Conservation (phyloP, 768 basidiomycete species). For the Coprinopsis cinerea region DNA sequence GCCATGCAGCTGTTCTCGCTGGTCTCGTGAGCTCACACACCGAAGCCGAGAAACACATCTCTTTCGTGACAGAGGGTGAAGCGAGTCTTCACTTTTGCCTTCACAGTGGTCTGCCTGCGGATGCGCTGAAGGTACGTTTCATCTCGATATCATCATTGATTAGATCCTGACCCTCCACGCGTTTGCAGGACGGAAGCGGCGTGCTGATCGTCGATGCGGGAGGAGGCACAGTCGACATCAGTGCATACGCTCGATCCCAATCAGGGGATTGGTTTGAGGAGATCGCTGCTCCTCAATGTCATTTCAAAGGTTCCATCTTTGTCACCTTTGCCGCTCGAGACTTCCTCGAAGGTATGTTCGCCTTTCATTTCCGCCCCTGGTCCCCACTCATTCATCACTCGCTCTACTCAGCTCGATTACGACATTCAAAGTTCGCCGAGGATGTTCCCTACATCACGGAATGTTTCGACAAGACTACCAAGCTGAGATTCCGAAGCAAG, state of each 20-base stretch:
- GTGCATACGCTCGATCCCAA: constrained; percentile 37
- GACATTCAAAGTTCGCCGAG: constrained; percentile 12
- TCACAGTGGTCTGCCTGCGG: constrained; percentile 10
- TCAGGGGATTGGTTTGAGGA: constrained; percentile 29
- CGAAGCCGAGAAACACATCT: constrained; percentile 31
- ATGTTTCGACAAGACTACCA: constrained; percentile 20
- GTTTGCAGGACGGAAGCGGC: constrained; percentile 33
- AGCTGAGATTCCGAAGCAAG: constrained; percentile 16
- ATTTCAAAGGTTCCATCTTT: constrained; percentile 40
- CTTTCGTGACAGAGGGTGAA: constrained; percentile 50
- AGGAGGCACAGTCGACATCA: constrained; percentile 56
- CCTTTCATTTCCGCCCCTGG: background rate
- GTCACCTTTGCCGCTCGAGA: constrained; percentile 33
- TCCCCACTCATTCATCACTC: no score
- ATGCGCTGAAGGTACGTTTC: constrained; percentile 7
- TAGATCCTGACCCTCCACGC: background rate
- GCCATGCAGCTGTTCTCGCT: constrained; percentile 38
- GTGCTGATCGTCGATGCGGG: constrained; percentile 56
- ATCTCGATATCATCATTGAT: no score
- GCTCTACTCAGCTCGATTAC: constrained; percentile 14
- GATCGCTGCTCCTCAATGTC: constrained; percentile 35
- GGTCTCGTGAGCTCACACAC: constrained; percentile 33
- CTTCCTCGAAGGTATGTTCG: constrained; percentile 30
- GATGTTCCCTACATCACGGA: constrained; percentile 15
- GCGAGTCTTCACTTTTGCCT: constrained; percentile 49